Conservation (phyloP, 2,329 filamentous ascomycete genomes). For the Alternaria brassicicola region DNA sequence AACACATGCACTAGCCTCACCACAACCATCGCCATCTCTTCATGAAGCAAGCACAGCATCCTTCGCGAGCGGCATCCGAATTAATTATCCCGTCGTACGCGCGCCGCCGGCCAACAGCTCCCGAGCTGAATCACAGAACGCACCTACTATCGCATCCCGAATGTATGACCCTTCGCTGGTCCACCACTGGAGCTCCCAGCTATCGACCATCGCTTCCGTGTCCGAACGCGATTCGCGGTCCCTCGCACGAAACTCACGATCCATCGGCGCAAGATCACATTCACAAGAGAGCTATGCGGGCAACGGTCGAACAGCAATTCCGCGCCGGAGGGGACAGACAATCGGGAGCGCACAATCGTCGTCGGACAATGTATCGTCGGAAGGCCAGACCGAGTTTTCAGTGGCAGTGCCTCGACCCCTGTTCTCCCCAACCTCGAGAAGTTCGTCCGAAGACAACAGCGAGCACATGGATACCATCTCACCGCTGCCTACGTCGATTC, state of each 20-base stretch:
- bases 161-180: conserved; percentile 47
- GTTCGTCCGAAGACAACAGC: conserved; percentile 37
- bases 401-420: conserved; percentile 45
- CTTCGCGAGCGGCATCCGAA: conserved; percentile 42
- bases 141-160: conserved; percentile 46
- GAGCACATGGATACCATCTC: conserved; percentile 50
- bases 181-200: conserved; percentile 50
- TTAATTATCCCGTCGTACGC: conserved; percentile 47
- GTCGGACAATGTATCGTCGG: conserved; percentile 40
- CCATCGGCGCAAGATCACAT: conserved; percentile 39
- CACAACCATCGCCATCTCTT: conserved; percentile 40
- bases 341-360: conserved; percentile 43
- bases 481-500: conserved; percentile 47
- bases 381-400: conserved; percentile 38
- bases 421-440: conserved; percentile 38
- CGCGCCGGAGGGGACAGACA: conserved; percentile 41
- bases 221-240: conserved; percentile 47
- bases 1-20: conserved; percentile 29
- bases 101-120: conserved; percentile 45
- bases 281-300: conserved; percentile 39
- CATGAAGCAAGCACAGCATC: conserved; percentile 45
- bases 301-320: conserved; percentile 28
- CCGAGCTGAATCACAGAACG: conserved; percentile 43
- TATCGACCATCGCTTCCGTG: conserved; percentile 47
- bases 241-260: conserved; percentile 39